Base-by-base conservation (phyloP, 306 rosid species). In the Lathyrus sativus region DNA sequence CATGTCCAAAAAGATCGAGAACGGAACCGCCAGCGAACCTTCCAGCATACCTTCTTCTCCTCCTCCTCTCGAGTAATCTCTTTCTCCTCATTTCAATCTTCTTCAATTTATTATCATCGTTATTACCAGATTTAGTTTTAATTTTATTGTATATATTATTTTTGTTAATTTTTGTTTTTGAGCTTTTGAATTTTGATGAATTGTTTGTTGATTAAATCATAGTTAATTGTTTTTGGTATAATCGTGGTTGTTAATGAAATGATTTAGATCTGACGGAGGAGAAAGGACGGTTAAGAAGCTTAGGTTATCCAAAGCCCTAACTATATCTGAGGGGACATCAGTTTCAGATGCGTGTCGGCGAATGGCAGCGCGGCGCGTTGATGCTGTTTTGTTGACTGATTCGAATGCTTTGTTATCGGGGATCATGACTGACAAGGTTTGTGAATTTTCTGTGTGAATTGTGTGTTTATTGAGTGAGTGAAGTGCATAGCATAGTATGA, bases 241-340 rank as follows among this genome's bases (percentile, higher is more conserved):
- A 46, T 56, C 53, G 39, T 37, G 17, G 22, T 65, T 75, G 11
- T 62, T 22, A 2, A 43, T 75, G 41, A 11, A 44, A 61, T 7
- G 41, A 1, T 66, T 70, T 61, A 92, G 98, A 81, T 61, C 81
- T 75, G 72, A 57, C 35, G 91, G 71, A 45, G 93, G 85, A 54
- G 96, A 90, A 71, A 93, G 96, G 86, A 90, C 97, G 3, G 98
- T 93, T 66, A 90, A 81, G 90, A 93, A 85, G 90, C 97, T 93
- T 53, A 73, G 90, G 67, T 65, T 90, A 62, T 80, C 91, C 1
- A 93, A 88, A 79, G 98, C 98, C 19, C 96, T 90, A 17, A 93
- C 98, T 7, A 93, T 93, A 72, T 88, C 97, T 0, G 98, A 93
- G 62, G 91, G 84, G 65, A 90, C 97, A 2, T 85, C 91, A n/a